Conservation (phyloP, 192 early-diverging fungal species). For the Podila minutissima region DNA sequence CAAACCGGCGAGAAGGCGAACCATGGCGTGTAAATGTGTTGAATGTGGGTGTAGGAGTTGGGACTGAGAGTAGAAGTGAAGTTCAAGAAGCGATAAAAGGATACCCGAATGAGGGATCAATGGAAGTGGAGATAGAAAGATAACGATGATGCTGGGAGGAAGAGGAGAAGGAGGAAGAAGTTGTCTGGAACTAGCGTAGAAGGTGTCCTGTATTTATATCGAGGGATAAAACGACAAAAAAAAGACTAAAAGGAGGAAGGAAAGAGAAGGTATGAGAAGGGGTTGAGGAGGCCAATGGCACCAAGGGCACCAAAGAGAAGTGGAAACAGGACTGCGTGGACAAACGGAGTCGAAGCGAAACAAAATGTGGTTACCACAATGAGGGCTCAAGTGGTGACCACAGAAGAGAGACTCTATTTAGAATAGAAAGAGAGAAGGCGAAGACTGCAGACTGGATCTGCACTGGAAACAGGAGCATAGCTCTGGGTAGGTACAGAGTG, state of each 20-base stretch:
- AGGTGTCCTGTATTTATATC: too few species aligned
- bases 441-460: too few species aligned
- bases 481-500: too few species aligned
- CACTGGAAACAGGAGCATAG: too few species aligned
- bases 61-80: neutral
- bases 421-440: too few species aligned
- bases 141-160: neutral
- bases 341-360: neutral
- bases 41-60: neutral
- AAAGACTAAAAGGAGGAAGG: neutral
- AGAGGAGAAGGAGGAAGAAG: neutral
- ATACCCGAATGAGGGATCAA: neutral
- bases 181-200: neutral
- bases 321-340: neutral
- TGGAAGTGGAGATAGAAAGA: neutral
- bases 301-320: conserved; percentile 2
- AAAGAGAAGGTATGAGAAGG: neutral
- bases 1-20: neutral
- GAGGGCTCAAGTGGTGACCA: too few species aligned
- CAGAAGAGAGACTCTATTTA: too few species aligned
- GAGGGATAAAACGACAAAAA: neutral
- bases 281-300: neutral
- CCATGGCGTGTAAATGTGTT: neutral
- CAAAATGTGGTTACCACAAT: too few species aligned
- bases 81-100: neutral